Base-by-base conservation (phyloP, 495 filamentous ascomycete species). In the Daldinia loculata region DNA sequence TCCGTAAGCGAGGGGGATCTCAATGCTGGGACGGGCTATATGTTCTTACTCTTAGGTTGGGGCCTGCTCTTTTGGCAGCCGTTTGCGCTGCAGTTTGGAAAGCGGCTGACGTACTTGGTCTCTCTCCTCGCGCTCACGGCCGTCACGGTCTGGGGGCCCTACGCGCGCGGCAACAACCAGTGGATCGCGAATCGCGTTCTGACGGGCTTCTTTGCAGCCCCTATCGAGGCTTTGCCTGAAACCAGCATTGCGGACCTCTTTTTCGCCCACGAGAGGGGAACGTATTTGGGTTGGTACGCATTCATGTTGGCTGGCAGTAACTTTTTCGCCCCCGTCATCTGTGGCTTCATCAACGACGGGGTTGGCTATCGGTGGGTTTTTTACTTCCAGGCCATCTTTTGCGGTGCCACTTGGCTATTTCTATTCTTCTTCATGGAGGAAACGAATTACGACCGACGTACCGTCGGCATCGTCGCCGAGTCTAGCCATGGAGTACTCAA, bases 371-470 rank as follows among this genome's bases (percentile, higher is more conserved):
- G 79, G 72, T 90, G 88, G 88, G 88, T 89, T 1, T 85, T 89
- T 61, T 90, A 89, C 76, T 89, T 86, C 84, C 86, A 86, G 34
- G 87, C 87, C 7, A 89, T 91, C 30, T 89, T 91, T 70, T 78
- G 81, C 58, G 89, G 74, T 1, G 80, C 82, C 24, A 83, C 80
- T 1, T 84, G 86, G 55, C 74, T 88, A 5, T 88, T 90, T 66
- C 80, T 90, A 0, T 89, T 89, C 79, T 88, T 90, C 77, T 88
- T 89, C 77, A 87, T 89, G 85, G 89, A 91, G 77, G 89, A 92
- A 75, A 91, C 89, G 1, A 90, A 89, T 74, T 91, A 86, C 69
- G 80, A 83, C 52, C 86, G 85, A 12, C 68, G 39, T 11, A 75
- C 72, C 22, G 61, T 78, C 24, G 77, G 75, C 24, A 70, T 75